These are phyloP conservation scores for Polygonum aviculare DNA, from an alignment of 148 eudicot species.

Conservation along the genomic window DNA sequence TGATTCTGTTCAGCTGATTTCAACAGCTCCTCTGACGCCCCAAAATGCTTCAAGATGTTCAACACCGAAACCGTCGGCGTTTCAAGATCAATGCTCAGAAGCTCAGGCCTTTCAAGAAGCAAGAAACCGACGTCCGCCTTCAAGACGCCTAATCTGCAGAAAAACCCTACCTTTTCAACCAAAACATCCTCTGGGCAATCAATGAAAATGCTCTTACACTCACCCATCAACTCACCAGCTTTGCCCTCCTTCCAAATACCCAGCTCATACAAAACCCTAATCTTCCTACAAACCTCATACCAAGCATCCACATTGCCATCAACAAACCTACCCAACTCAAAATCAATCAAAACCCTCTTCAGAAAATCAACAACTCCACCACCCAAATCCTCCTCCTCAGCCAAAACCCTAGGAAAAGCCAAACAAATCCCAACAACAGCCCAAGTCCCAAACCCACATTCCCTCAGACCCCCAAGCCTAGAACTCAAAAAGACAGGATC, in stretches of 20 bases:
- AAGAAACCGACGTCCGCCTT: constrained; percentile 41
- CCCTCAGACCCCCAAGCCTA: constrained; percentile 31
- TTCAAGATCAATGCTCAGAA: constrained; percentile 38
- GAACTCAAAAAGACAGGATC: constrained; percentile 20
- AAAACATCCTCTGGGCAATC: constrained; percentile 42
- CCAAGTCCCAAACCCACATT: constrained; percentile 38
- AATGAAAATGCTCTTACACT: constrained; percentile 28
- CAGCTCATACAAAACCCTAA: constrained; percentile 49
- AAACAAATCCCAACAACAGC: constrained; percentile 50
- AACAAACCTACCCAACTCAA: constrained; percentile 25
- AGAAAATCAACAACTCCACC: constrained; percentile 43
- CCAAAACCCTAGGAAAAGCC: constrained; percentile 48
- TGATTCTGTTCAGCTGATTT: constrained; percentile 21
- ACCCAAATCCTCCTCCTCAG: constrained; percentile 16
- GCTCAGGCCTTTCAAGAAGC: constrained; percentile 48
- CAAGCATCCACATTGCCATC: constrained; percentile 40
- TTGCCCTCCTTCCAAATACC: constrained; percentile 42
- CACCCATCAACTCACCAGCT: constrained; percentile 40
- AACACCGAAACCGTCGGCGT: constrained; percentile 37
- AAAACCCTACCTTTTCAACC: constrained; percentile 41
- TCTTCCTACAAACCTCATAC: constrained; percentile 42
- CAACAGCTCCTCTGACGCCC: constrained; percentile 22
- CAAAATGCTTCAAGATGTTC: constrained; percentile 46
- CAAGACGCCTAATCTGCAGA: constrained; percentile 34
- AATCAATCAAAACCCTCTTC: constrained; percentile 43